Evolutionary conservation across 140 eudicot species (phyloP).

Genomic region (Stevia rebaudiana): DNA sequence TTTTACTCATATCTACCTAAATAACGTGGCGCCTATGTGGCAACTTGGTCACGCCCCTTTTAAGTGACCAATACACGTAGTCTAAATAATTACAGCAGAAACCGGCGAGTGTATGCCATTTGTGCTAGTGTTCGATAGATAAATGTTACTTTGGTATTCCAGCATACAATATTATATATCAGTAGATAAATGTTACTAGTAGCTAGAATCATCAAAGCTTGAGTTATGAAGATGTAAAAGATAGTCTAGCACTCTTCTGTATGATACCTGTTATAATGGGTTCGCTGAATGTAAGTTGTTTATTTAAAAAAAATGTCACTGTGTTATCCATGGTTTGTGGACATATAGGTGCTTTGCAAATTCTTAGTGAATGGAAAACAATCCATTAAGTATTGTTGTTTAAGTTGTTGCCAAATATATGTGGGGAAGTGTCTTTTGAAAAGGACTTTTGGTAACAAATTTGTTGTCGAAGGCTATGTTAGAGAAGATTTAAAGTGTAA

Average conservation of each 20-base stretch:
- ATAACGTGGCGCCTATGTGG: too few relatives aligned
- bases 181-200: too few relatives aligned
- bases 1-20: too few relatives aligned
- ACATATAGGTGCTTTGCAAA: not conserved
- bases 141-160: too few relatives aligned
- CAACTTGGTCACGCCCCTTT: too few relatives aligned
- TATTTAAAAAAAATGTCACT: conserved; percentile 1
- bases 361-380: not conserved
- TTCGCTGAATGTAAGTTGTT: conserved; percentile 27
- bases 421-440: not conserved
- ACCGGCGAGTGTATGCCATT: too few relatives aligned
- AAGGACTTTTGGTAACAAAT: not conserved
- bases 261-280: conserved; percentile 15
- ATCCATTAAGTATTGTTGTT: conserved; percentile 6
- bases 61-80: too few relatives aligned
- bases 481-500: conserved; percentile 4
- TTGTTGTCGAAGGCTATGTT: conserved; percentile 3
- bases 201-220: not conserved
- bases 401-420: not conserved
- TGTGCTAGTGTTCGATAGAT: too few relatives aligned
- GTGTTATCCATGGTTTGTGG: not conserved
- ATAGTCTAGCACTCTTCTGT: not conserved
- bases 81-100: too few relatives aligned
- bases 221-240: not conserved
- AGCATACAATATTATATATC: too few relatives aligned